Evolutionary conservation across 2,329 filamentous ascomycete genomes (phyloP).

Genomic region (Paecilomyces fulvus): DNA sequence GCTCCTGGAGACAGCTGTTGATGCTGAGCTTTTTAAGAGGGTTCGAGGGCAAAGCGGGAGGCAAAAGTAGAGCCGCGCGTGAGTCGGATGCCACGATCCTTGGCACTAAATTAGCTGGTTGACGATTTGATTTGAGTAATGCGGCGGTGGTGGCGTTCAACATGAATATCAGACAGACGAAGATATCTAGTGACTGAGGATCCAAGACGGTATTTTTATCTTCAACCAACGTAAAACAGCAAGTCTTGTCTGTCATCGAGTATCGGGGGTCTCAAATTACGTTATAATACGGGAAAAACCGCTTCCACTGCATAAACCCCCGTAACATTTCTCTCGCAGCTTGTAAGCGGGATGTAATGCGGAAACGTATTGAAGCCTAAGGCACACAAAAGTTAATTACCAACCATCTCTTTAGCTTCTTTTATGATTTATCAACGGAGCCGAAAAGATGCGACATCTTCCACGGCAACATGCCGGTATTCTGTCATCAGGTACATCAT

Average conservation of each 20-base stretch:
- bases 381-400: background rate
- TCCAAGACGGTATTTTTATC: background rate
- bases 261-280: too few species aligned
- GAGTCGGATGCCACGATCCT: background rate
- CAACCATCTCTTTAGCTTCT: background rate
- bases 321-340: too few species aligned
- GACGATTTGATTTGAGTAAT: background rate
- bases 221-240: background rate
- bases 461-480: background rate
- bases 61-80: background rate
- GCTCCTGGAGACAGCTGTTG: background rate
- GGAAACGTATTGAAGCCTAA: background rate
- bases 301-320: too few species aligned
- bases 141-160: too few species aligned
- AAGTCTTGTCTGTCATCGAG: background rate
- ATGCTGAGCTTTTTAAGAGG: background rate
- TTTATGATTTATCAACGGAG: background rate
- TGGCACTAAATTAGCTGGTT: background rate
- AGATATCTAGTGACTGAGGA: too few species aligned
- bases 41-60: background rate
- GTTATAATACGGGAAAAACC: too few species aligned
- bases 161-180: too few species aligned
- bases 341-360: too few species aligned
- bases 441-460: background rate
- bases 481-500: background rate